phyloP scores from a whole-genome alignment of 371 early-diverging fungal genomes.

The Entomophthora muscae region DNA sequence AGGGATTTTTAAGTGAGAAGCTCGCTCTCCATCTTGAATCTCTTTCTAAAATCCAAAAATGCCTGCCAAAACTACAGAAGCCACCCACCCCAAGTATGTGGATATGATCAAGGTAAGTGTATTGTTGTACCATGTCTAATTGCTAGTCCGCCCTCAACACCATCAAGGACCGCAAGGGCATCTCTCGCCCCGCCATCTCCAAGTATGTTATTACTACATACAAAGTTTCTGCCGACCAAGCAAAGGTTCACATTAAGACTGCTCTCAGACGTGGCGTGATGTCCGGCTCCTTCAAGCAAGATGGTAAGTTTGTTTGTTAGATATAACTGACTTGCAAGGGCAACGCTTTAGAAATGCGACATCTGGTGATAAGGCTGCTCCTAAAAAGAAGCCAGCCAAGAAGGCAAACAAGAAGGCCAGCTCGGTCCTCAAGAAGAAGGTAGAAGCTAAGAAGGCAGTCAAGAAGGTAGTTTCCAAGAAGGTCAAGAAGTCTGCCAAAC shows the following conservation, averaged over 20 bases:
- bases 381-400: conserved; percentile 13
- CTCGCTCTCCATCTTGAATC: neutral
- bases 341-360: neutral
- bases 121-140: neutral
- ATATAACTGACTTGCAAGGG: neutral
- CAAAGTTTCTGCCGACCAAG: conserved; percentile 26
- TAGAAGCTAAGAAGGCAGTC: conserved; percentile 16
- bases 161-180: conserved; percentile 45
- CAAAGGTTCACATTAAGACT: neutral
- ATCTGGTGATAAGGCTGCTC: conserved; percentile 14
- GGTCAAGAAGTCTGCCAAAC: neutral
- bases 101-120: neutral
- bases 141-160: conserved; percentile 22
- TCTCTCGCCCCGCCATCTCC: conserved; percentile 44
- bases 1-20: neutral
- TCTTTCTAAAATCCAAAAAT: neutral
- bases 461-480: neutral
- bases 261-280: neutral
- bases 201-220: conserved; percentile 51
- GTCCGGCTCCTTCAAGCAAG: neutral
- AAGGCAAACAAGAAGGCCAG: neutral
- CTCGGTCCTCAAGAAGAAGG: conserved; percentile 14
- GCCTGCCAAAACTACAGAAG: neutral
- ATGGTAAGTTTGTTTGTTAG: neutral
- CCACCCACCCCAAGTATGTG: neutral